phyloP scores from a whole-genome alignment of 768 basidiomycete genomes.

The Lactifluus rugatus region DNA sequence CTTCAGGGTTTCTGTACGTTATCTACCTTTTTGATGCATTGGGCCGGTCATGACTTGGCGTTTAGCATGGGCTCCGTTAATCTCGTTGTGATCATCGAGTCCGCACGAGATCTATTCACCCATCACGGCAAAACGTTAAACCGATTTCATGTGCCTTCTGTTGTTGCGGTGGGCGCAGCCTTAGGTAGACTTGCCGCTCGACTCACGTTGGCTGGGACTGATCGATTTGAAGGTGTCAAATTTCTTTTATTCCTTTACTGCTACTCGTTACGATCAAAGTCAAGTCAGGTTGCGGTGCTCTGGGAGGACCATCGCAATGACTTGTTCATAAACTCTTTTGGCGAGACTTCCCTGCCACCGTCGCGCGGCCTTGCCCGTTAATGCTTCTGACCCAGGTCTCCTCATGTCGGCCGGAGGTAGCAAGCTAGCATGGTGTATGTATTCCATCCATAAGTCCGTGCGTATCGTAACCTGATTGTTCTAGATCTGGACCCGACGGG shows the following conservation, averaged over 20 bases:
- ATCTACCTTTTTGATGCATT: not conserved
- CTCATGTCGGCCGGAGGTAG: conserved; percentile 79
- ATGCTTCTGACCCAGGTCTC: conserved; percentile 38
- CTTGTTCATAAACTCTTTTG: conserved; percentile 73
- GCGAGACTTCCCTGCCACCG: conserved; percentile 29
- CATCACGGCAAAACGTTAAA: conserved; percentile 46
- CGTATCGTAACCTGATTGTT: not conserved
- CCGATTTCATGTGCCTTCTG: conserved; percentile 68
- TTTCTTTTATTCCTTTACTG: conserved; percentile 83
- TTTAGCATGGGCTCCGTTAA: conserved; percentile 86
- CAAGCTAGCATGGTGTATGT: conserved; percentile 71
- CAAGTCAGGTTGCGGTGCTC: conserved; percentile 87
- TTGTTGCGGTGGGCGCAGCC: conserved; percentile 76
- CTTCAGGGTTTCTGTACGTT: conserved; percentile 39
- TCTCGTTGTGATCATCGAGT: conserved; percentile 83
- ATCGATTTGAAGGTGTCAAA: conserved; percentile 56
- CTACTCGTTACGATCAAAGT: conserved; percentile 61
- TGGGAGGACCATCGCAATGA: conserved; percentile 98
- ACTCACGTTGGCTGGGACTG: conserved; percentile 3
- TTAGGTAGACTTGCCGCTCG: conserved; percentile 44
- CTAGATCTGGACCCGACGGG: conserved; percentile 71
- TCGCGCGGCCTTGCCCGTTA: not conserved
- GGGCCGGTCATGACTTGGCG: not conserved
- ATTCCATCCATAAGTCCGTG: conserved; percentile 1
- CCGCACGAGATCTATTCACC: conserved; percentile 58